phyloP scores from a whole-genome alignment of 306 rosid genomes.

The Vachellia pachyceras region DNA sequence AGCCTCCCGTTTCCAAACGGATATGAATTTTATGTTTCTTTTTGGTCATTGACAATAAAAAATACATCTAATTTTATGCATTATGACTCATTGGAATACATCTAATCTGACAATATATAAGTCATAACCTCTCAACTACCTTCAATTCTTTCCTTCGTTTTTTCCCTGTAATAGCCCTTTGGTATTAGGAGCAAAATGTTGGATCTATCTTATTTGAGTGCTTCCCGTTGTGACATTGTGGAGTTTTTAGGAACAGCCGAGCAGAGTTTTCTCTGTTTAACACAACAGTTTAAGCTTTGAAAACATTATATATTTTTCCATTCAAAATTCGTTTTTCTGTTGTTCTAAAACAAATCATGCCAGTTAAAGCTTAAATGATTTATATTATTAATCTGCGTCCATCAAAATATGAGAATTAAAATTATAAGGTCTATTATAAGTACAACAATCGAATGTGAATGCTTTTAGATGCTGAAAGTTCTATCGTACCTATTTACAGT shows the following conservation, averaged over 20 bases:
- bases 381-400: conserved; percentile 16
- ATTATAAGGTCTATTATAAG: too few species aligned
- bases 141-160: background rate
- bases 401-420: conserved; percentile 29
- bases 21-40: background rate
- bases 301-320: background rate
- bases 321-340: background rate
- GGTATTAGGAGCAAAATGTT: background rate
- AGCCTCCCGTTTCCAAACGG: background rate
- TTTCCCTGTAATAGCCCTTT: background rate
- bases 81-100: too few species aligned
- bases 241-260: background rate
- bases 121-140: conserved; percentile 23
- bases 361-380: background rate
- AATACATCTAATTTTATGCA: too few species aligned
- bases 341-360: conserved; percentile 5
- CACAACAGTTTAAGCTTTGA: background rate
- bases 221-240: background rate
- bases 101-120: background rate
- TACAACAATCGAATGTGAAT: background rate
- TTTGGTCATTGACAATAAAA: background rate
- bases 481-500: conserved; percentile 51
- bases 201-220: background rate
- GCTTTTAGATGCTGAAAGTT: conserved; percentile 28
- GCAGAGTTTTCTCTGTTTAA: background rate